phyloP scores from a whole-genome alignment of 2,329 filamentous ascomycete genomes.

The Fusarium tjaetaba region DNA sequence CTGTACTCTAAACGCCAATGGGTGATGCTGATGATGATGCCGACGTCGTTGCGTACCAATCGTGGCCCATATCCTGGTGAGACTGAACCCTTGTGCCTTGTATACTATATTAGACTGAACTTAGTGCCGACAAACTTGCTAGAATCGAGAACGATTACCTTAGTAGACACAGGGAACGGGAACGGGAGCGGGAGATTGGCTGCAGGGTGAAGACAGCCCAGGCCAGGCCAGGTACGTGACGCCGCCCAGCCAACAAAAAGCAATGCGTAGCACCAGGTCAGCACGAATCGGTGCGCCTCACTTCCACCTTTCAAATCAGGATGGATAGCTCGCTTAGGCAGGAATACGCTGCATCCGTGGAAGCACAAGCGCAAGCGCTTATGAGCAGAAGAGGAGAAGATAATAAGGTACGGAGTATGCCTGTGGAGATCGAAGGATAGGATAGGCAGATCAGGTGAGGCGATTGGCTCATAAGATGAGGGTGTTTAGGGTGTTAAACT shows the following conservation, averaged over 20 bases:
- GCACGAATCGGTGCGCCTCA: neutral
- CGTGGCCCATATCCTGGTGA: constrained; percentile 1
- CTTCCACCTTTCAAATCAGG: neutral
- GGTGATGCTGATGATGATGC: neutral
- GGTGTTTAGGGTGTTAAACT: neutral
- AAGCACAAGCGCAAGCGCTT: neutral
- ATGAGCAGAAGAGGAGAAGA: neutral
- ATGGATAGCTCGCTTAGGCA: neutral
- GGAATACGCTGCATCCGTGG: neutral
- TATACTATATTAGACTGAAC: constrained; percentile 18
- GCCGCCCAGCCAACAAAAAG: constrained; percentile 19
- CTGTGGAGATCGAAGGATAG: constrained; percentile 19
- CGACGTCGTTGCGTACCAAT: neutral
- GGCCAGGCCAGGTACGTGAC: neutral
- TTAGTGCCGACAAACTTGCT: constrained; percentile 2
- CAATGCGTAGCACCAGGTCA: constrained; percentile 17
- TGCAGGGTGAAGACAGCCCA: neutral
- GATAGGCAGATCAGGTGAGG: constrained; percentile 12
- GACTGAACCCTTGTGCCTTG: constrained; percentile 15
- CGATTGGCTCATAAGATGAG: constrained; percentile 35
- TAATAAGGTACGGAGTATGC: neutral
- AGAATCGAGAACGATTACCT: neutral
- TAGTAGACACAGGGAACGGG: neutral
- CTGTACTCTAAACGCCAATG: constrained; percentile 1
- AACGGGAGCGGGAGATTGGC: constrained; percentile 16